Percentiles rank a stretch among this genome's conserved stretches.
Conservation (phyloP, 2,329 filamentous ascomycete genomes). For the Ampelomyces quisqualis region DNA sequence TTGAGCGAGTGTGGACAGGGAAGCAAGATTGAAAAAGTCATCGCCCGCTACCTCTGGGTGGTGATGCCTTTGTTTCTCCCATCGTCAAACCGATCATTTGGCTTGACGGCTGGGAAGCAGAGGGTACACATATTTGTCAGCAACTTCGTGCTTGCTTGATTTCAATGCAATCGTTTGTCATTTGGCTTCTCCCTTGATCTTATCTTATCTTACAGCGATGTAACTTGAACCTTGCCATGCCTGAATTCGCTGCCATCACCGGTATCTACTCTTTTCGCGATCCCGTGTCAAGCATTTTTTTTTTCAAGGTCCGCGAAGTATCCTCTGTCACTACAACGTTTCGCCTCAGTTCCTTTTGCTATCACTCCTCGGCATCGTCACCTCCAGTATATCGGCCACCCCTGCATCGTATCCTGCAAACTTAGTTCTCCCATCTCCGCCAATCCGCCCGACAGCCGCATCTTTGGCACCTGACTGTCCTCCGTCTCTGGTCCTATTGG, state of each 20-base stretch:
- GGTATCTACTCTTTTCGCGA: too few relatives aligned
- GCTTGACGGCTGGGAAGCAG: slow-evolving; percentile 24
- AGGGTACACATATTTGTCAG: slow-evolving; percentile 28
- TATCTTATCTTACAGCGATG: too few relatives aligned
- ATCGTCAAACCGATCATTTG: slow-evolving; percentile 26
- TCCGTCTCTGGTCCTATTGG: neutral
- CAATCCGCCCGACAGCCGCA: slow-evolving; percentile 8
- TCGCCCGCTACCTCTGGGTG: slow-evolving; percentile 31
- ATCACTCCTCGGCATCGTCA: too few relatives aligned
- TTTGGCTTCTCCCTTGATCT: too few relatives aligned
- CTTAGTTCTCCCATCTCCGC: slow-evolving; percentile 9
- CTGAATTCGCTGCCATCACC: too few relatives aligned
- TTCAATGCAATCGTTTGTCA: neutral
- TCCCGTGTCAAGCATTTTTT: too few relatives aligned
- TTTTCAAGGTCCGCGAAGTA: too few relatives aligned
- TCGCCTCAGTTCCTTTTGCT: too few relatives aligned
- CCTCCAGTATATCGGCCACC: slow-evolving; percentile 10
- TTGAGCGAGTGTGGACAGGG: slow-evolving; percentile 47
- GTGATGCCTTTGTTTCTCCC: slow-evolving; percentile 31
- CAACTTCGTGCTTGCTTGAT: neutral
- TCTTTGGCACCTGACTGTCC: slow-evolving; percentile 5
- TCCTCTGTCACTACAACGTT: too few relatives aligned
- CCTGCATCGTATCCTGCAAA: slow-evolving; percentile 6
- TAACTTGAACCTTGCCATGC: too few relatives aligned
- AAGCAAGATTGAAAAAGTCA: slow-evolving; percentile 41